Conservation (phyloP, 2,329 filamentous ascomycete genomes). For the Cytospora piceae region DNA sequence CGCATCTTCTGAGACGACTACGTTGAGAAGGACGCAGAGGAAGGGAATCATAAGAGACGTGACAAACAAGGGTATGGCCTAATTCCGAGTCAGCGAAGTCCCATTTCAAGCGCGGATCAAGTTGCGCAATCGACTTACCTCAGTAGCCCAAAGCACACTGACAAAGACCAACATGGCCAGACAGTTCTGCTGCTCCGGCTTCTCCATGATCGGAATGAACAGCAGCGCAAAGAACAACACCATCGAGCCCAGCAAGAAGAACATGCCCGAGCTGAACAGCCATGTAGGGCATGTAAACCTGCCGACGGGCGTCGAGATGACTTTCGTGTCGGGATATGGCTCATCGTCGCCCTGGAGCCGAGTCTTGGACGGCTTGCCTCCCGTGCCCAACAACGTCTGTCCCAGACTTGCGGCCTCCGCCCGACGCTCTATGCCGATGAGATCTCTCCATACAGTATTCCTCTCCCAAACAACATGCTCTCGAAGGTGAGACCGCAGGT, state of each 20-base stretch:
- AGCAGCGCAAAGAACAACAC: slow-evolving; percentile 76
- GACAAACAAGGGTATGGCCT: slow-evolving; percentile 95
- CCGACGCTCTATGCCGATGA: slow-evolving; percentile 96
- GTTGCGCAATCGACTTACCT: slow-evolving; percentile 56
- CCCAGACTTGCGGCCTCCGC: slow-evolving; percentile 93
- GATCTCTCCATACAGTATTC: slow-evolving; percentile 98
- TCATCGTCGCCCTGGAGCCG: slow-evolving; percentile 85
- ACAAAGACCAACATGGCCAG: slow-evolving; percentile 92
- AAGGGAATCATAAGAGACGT: slow-evolving; percentile 94
- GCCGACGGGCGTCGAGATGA: slow-evolving; percentile 79
- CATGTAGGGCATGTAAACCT: slow-evolving; percentile 76
- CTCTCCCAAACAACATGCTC: slow-evolving; percentile 99
- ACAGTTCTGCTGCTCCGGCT: slow-evolving; percentile 92
- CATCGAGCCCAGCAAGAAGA: slow-evolving; percentile 72
- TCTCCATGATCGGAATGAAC: slow-evolving; percentile 78
- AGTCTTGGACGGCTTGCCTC: slow-evolving; percentile 67
- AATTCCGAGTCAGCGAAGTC: slow-evolving; percentile 11
- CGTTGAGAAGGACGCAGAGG: slow-evolving; percentile 81
- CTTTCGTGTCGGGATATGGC: slow-evolving; percentile 63
- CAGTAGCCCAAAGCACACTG: slow-evolving; percentile 93
- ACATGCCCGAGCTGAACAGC: slow-evolving; percentile 82
- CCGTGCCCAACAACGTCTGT: slow-evolving; percentile 77
- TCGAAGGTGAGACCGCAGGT: slow-evolving; percentile 85
- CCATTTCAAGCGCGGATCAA: background rate
- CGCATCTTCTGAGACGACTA: slow-evolving; percentile 75